Percentiles rank a stretch among this genome's conserved stretches.
These are phyloP conservation scores for Athelia psychrophila DNA, from an alignment of 1,284 basidiomycete species.

Conservation along the genomic window DNA sequence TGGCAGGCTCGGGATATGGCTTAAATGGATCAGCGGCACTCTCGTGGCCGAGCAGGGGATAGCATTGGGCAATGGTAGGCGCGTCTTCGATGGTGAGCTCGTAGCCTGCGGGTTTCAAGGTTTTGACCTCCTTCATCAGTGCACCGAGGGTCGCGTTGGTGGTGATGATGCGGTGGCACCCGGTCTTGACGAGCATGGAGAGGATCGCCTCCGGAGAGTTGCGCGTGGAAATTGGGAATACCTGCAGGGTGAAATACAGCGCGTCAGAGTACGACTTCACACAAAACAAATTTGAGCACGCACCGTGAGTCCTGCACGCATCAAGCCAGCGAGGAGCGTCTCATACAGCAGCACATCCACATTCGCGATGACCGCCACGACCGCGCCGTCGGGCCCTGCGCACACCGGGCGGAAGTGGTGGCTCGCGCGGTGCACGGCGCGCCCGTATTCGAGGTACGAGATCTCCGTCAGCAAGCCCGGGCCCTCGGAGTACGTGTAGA, in stretches of 20 bases:
- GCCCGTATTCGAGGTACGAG: conserved; percentile 26
- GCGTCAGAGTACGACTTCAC: too few relatives aligned
- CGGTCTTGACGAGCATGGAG: conserved; percentile 18
- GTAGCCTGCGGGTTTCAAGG: conserved; percentile 9
- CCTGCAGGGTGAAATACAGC: conserved; percentile 16
- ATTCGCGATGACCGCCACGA: conserved; percentile 31
- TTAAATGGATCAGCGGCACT: conserved; percentile 15
- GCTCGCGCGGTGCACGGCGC: conserved; percentile 28
- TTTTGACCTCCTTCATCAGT: conserved; percentile 14
- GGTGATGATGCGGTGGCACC: conserved; percentile 19
- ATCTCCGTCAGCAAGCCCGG: conserved; percentile 13
- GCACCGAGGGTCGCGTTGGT: conserved; percentile 16
- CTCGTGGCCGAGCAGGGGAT: conserved; percentile 27
- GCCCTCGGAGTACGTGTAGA: conserved; percentile 16
- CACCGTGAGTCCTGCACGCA: conserved; percentile 26
- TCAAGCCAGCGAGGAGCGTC: conserved; percentile 23
- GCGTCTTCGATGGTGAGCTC: conserved; percentile 17
- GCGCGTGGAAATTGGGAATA: conserved; percentile 30
- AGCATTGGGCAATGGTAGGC: conserved; percentile 21
- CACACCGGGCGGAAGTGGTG: conserved; percentile 23
- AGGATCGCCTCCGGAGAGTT: conserved; percentile 28
- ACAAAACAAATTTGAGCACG: too few relatives aligned
- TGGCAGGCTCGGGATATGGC: conserved; percentile 16
- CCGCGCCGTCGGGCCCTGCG: conserved; percentile 21
- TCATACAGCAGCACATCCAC: conserved; percentile 32